These are phyloP conservation scores for Aspergillus saccharolyticus DNA, from an alignment of 495 filamentous ascomycete species.

Conservation along the genomic window DNA sequence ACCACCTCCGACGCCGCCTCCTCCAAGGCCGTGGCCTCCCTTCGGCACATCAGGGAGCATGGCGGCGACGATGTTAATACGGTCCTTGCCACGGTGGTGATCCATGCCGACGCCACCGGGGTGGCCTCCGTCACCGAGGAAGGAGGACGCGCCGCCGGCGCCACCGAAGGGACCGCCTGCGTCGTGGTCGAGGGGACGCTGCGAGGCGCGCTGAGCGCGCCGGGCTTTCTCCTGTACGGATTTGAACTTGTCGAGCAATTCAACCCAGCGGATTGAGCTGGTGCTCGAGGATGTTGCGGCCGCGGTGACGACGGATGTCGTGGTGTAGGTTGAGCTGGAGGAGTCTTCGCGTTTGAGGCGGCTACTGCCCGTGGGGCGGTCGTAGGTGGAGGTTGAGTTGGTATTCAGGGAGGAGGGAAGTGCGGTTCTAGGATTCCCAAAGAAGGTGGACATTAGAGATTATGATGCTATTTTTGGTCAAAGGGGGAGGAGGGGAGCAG, in stretches of 20 bases:
- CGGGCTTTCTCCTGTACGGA: constrained; percentile 77
- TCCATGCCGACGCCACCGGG: too few species aligned
- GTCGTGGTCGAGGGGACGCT: constrained; percentile 29
- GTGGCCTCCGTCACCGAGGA: too few species aligned
- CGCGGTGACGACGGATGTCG: constrained; percentile 14
- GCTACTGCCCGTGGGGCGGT: constrained; percentile 60
- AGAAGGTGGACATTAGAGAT: constrained; percentile 4
- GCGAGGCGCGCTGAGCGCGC: constrained; percentile 41
- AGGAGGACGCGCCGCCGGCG: too few species aligned
- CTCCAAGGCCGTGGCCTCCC: constrained; percentile 11
- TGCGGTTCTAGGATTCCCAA: not conserved
- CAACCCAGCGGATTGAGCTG: constrained; percentile 86
- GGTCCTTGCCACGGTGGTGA: constrained; percentile 29
- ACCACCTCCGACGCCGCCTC: constrained; percentile 37
- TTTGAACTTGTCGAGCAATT: constrained; percentile 95
- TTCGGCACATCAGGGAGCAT: constrained; percentile 39
- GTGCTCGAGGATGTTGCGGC: constrained; percentile 63
- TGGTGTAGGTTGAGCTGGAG: constrained; percentile 29
- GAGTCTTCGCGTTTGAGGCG: constrained; percentile 3
- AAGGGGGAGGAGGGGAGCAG: too few species aligned
- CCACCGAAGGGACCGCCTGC: constrained; percentile 7
- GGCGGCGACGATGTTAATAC: constrained; percentile 5
- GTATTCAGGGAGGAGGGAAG: constrained; percentile 13
- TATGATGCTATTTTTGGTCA: not conserved
- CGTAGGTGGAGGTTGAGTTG: constrained; percentile 19